Percentiles rank a stretch among this genome's conserved stretches.
phyloP scores from a whole-genome alignment of 2,329 filamentous ascomycete genomes.

The Penicillium sp. region DNA sequence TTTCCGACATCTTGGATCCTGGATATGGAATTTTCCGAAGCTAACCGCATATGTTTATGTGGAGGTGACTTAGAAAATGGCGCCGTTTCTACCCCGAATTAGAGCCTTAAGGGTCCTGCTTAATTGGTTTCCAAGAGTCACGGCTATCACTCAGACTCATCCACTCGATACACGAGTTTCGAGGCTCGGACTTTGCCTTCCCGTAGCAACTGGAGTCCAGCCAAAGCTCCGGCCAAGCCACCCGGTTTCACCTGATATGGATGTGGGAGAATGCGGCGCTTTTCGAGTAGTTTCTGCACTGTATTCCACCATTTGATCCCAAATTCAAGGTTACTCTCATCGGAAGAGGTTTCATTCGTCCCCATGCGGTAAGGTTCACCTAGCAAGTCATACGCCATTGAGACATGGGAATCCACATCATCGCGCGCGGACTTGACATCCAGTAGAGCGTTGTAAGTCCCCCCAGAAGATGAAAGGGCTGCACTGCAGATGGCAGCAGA shows the following conservation, averaged over 20 bases:
- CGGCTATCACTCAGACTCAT: neutral
- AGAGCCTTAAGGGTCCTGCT: neutral
- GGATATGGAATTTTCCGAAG: neutral
- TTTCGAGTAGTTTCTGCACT: conserved; percentile 13
- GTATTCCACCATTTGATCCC: conserved; percentile 11
- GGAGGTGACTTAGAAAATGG: neutral
- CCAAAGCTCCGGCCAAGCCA: conserved; percentile 15
- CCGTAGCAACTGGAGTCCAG: conserved; percentile 18
- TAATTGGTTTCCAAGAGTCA: neutral
- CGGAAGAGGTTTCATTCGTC: conserved; percentile 1
- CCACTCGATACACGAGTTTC: conserved; percentile 22
- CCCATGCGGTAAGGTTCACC: conserved; percentile 21
- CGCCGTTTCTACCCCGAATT: neutral
- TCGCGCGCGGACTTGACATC: conserved; percentile 14
- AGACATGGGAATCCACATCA: conserved; percentile 19
- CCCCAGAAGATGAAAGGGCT: conserved; percentile 17
- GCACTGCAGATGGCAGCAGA: conserved; percentile 19
- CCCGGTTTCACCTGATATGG: conserved; percentile 14
- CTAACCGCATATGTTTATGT: neutral
- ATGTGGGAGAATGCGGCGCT: conserved; percentile 17
- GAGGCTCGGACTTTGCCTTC: conserved; percentile 19
- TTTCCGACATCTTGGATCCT: neutral
- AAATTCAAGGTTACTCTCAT: conserved; percentile 13
- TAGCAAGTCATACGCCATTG: conserved; percentile 20
- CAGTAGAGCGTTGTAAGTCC: conserved; percentile 19